Base-by-base conservation (phyloP, 2,329 filamentous ascomycete genomes). In the Monosporascus sp. region DNA sequence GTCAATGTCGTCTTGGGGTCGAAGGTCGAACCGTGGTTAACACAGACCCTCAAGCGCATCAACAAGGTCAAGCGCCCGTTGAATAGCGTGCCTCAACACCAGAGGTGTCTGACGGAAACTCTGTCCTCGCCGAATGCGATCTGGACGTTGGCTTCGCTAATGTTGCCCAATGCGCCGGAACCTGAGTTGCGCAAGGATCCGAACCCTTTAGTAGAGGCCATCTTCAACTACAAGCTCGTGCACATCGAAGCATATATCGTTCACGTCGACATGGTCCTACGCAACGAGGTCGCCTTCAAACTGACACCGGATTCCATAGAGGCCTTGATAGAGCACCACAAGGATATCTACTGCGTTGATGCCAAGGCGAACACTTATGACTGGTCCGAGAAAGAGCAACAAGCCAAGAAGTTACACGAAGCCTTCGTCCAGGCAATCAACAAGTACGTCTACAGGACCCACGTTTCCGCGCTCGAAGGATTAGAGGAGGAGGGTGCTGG, bases 251-350 rank as follows among this genome's bases (percentile, higher is more conserved):
- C 94, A 50, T 99, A 99, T 72, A 93, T 97, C 64, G 94, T 99
- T 57, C 93, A 97, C 73, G 91, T 99, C 73, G 94, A 99, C 77
- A 96, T 97, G 91, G 93, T 99, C 55, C 85, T 95, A 66, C 88
- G 92, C 73, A 94, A 96, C 71, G 94, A 97, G 77, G 91, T 99
- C 67, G 94, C 92, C 62, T 97, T 92, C 82, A 99, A 99, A 82
- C 82, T 99, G 67, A 97, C 92, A 24, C 84, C 87, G 54, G 94
- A 97, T 70, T 91, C 92, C 57, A 99, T 99, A 74, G 91, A 96
- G 66, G 77, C 89, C 50, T 83, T 99, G 60, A 87, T 96, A 70
- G 90, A 96, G 70, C 96, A 96, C 73, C 94, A 99, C 82, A 92
- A 94, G 78, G 90, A 97, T 60, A 82, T 97, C 64, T 92, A 96